Conservation (phyloP, 345 rosid genomes). For the Durio zibethinus region DNA sequence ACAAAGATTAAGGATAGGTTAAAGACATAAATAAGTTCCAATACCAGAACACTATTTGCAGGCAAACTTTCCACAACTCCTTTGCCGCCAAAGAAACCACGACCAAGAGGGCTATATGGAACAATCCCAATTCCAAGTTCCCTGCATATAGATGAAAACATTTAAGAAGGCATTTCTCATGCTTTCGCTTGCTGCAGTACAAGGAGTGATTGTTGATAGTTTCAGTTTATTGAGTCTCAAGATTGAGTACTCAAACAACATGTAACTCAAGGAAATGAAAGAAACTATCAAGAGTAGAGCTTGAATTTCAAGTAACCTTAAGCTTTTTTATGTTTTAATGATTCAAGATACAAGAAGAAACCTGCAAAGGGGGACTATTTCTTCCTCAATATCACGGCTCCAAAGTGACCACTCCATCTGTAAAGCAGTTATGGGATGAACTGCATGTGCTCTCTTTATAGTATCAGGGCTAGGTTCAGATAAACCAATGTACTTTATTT, state of each 20-base stretch:
- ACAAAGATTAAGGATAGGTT: background rate
- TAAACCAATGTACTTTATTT: slow-evolving; percentile 23
- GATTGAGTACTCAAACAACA: too few relatives aligned
- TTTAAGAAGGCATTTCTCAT: background rate
- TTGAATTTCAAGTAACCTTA: too few relatives aligned
- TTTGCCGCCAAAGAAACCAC: slow-evolving; percentile 52
- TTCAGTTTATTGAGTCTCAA: background rate
- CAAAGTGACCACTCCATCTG: slow-evolving; percentile 39
- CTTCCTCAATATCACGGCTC: slow-evolving; percentile 40
- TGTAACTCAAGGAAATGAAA: background rate
- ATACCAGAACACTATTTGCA: slow-evolving; percentile 32
- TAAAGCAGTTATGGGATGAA: slow-evolving; percentile 40
- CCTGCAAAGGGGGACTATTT: slow-evolving; percentile 46
- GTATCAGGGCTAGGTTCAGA: slow-evolving; percentile 24
- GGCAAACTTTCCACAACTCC: slow-evolving; percentile 26
- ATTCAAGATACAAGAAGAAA: background rate
- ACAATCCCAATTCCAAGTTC: slow-evolving; percentile 52
- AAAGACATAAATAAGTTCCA: background rate
- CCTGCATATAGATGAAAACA: slow-evolving; percentile 28
- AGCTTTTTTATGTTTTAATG: too few relatives aligned
- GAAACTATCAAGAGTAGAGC: too few relatives aligned
- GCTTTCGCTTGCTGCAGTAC: background rate
- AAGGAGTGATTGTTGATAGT: background rate
- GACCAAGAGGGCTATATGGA: slow-evolving; percentile 55
- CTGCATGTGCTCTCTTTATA: slow-evolving; percentile 34